Evolutionary conservation across 2,329 filamentous ascomycete species (phyloP).

Genomic region (Calonectria pteridis): DNA sequence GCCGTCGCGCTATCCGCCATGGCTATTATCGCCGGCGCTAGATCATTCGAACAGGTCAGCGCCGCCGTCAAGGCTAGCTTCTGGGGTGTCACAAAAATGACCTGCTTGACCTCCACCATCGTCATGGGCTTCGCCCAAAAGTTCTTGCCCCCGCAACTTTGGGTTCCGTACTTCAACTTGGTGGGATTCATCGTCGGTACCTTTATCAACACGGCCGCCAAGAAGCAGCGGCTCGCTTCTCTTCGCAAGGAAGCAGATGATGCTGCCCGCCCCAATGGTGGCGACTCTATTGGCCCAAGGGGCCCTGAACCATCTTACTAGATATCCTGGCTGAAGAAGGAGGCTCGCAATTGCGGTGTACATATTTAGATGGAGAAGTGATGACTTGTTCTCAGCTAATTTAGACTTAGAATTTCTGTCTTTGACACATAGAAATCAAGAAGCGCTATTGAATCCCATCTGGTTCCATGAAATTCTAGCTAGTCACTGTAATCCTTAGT

Average conservation of each 20-base stretch:
- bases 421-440: background rate
- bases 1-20: background rate
- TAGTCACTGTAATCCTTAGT: too few relatives aligned
- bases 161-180: slow-evolving; percentile 2
- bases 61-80: background rate
- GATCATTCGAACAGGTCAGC: background rate
- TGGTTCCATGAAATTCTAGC: too few relatives aligned
- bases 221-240: background rate
- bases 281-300: background rate
- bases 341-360: background rate
- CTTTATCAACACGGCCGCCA: background rate
- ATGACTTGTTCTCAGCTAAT: background rate
- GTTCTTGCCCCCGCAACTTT: background rate
- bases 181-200: background rate
- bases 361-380: background rate
- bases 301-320: background rate
- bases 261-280: background rate
- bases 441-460: background rate
- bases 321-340: background rate
- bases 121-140: slow-evolving; percentile 1
- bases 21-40: background rate
- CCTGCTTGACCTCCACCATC: background rate
- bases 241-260: background rate
- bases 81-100: slow-evolving; percentile 1
- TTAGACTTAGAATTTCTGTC: background rate